A percentile compares a stretch with the other conserved stretches of the same genome.
Conservation (phyloP, 495 filamentous ascomycete species). For the Penicillium ucsense region DNA sequence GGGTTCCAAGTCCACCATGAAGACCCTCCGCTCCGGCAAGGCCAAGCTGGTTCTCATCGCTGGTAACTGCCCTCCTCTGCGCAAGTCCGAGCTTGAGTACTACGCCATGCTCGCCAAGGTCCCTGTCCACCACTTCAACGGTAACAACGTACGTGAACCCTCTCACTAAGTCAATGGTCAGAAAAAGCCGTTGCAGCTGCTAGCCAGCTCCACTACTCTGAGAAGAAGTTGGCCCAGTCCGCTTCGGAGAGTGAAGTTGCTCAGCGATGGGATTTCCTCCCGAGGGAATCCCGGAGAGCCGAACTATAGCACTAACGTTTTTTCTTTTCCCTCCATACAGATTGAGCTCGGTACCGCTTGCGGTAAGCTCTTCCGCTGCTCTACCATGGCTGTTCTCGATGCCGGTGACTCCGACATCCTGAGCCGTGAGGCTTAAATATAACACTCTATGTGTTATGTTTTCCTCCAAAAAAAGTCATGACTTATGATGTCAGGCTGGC, state of each 20-base stretch:
- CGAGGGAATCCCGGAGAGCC: conserved; percentile 20
- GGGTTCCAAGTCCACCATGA: conserved; percentile 94
- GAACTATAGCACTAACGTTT: conserved; percentile 12
- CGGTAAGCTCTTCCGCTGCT: conserved; percentile 77
- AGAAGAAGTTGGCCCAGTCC: conserved; percentile 17
- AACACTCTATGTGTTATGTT: background rate
- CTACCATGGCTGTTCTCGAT: conserved; percentile 92
- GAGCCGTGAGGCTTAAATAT: conserved; percentile 15
- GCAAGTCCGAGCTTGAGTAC: conserved; percentile 89
- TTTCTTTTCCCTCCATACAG: conserved; percentile 35
- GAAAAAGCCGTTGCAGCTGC: conserved; percentile 10
- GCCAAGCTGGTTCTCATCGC: conserved; percentile 68
- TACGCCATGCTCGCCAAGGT: conserved; percentile 93
- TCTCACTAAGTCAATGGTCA: conserved; percentile 4
- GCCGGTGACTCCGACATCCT: conserved; percentile 98
- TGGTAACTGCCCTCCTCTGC: conserved; percentile 90
- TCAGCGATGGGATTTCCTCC: conserved; percentile 33
- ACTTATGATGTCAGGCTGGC: conserved; percentile 5
- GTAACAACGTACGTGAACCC: conserved; percentile 81
- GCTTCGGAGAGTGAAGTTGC: conserved; percentile 55
- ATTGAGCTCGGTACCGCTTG: conserved; percentile 95
- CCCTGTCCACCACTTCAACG: conserved; percentile 92
- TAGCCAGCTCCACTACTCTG: conserved; percentile 23
- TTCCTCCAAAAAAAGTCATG: conserved; percentile 1
- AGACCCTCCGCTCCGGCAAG: conserved; percentile 67